Conservation (phyloP, 2,329 filamentous ascomycete species). For the Hortaea werneckii region DNA sequence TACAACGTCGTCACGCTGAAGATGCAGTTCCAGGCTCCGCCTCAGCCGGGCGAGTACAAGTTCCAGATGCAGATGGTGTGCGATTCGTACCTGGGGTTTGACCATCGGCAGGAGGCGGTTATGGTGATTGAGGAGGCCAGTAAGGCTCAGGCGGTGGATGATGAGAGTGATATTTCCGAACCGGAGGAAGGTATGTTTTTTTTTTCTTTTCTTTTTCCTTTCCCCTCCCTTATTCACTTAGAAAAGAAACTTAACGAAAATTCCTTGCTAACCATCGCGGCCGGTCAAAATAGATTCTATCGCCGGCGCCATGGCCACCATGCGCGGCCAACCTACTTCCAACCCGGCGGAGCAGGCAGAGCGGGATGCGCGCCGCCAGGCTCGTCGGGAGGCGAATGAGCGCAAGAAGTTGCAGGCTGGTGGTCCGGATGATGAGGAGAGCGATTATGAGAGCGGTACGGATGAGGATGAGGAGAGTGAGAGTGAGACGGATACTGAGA, state of each 20-base stretch:
- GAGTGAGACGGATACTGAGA: constrained; percentile 58
- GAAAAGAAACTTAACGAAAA: no score
- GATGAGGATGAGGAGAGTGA: constrained; percentile 29
- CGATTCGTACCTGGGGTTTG: constrained; percentile 90
- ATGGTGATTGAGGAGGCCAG: constrained; percentile 80
- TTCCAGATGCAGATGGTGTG: constrained; percentile 92
- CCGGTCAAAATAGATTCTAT: constrained; percentile 25
- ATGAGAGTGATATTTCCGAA: constrained; percentile 86
- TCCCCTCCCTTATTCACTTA: no score
- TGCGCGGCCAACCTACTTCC: constrained; percentile 25
- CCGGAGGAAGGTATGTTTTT: constrained; percentile 82
- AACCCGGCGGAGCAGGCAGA: constrained; percentile 13
- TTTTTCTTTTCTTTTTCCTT: neutral
- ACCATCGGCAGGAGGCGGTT: constrained; percentile 83
- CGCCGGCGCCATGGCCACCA: constrained; percentile 28
- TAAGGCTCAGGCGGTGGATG: constrained; percentile 63
- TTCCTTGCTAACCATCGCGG: constrained; percentile 9
- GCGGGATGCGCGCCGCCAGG: constrained; percentile 6
- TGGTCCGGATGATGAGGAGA: constrained; percentile 23
- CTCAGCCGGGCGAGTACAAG: constrained; percentile 82
- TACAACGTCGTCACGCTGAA: constrained; percentile 94
- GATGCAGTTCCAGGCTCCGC: constrained; percentile 91
- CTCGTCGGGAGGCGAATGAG: constrained; percentile 5
- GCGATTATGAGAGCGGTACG: constrained; percentile 28
- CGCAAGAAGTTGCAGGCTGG: neutral